These are phyloP conservation scores for Malassezia slooffiae DNA, from an alignment of 1,284 basidiomycete species.

Conservation along the genomic window DNA sequence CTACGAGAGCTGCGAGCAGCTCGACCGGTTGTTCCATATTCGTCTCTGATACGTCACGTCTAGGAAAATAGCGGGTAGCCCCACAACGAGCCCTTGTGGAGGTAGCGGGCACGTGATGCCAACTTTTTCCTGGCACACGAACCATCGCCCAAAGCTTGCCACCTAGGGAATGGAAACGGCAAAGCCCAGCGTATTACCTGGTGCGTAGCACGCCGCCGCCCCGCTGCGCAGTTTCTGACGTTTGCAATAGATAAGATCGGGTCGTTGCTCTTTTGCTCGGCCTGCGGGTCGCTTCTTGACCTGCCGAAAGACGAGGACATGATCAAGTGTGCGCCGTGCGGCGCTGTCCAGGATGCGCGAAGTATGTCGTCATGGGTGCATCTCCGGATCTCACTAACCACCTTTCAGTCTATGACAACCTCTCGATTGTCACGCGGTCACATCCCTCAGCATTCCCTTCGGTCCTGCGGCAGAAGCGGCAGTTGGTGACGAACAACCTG, in stretches of 20 bases:
- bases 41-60: slow-evolving; percentile 4
- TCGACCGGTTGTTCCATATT: slow-evolving; percentile 22
- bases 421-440: slow-evolving; percentile 76
- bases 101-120: slow-evolving; percentile 10
- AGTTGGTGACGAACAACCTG: slow-evolving; percentile 57
- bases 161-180: no score
- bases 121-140: slow-evolving; percentile 8
- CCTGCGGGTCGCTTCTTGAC: slow-evolving; percentile 78
- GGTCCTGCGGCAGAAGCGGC: slow-evolving; percentile 71
- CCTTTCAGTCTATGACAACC: slow-evolving; percentile 74
- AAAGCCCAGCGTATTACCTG: neutral
- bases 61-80: no score
- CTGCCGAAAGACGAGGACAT: slow-evolving; percentile 66
- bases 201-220: neutral
- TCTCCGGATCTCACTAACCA: slow-evolving; percentile 2
- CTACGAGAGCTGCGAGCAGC: slow-evolving; percentile 39
- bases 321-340: slow-evolving; percentile 79
- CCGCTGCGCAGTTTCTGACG: no score
- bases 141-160: no score
- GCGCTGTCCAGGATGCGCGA: slow-evolving; percentile 60
- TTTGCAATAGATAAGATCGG: slow-evolving; percentile 57
- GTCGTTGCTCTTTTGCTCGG: slow-evolving; percentile 82
- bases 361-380: slow-evolving; percentile 23
- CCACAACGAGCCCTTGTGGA: neutral
- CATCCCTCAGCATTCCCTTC: slow-evolving; percentile 91